These are phyloP conservation scores for Geotrichum klebahnii DNA, from an alignment of 1,139 yeast species.

Conservation along the genomic window DNA sequence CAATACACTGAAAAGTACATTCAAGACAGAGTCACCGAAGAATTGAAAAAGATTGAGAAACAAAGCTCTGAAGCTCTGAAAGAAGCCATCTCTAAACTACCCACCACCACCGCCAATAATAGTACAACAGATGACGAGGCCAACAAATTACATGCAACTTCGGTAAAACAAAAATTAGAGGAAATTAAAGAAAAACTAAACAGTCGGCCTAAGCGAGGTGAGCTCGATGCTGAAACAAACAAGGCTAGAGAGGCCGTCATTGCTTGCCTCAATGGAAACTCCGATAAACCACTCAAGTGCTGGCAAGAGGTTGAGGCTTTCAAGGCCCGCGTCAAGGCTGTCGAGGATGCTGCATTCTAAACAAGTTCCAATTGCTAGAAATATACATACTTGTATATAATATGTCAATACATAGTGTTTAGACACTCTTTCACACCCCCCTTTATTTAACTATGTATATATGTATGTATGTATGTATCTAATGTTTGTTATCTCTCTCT, in stretches of 20 bases:
- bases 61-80: conserved; percentile 54
- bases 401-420: too few species aligned
- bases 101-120: conserved; percentile 28
- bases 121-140: conserved; percentile 38
- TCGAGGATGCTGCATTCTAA: conserved; percentile 17
- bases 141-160: conserved; percentile 34
- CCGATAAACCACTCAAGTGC: conserved; percentile 76
- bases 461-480: too few species aligned
- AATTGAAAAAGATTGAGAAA: conserved; percentile 57
- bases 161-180: conserved; percentile 43
- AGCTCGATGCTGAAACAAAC: conserved; percentile 41
- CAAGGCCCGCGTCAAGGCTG: conserved; percentile 42
- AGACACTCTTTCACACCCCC: neutral
- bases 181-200: conserved; percentile 43
- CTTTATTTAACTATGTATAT: neutral
- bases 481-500: too few species aligned
- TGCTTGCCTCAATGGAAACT: conserved; percentile 63
- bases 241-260: conserved; percentile 56
- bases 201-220: conserved; percentile 39
- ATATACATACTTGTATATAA: conserved; percentile 6
- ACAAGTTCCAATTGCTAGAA: neutral
- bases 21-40: conserved; percentile 69
- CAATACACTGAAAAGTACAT: conserved; percentile 75
- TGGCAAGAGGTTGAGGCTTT: conserved; percentile 80
- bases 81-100: conserved; percentile 39